Evolutionary conservation across 1,284 basidiomycete genomes (phyloP), one percentile per base, ranked within the genome.

Genomic region (Moniliella sp.): DNA sequence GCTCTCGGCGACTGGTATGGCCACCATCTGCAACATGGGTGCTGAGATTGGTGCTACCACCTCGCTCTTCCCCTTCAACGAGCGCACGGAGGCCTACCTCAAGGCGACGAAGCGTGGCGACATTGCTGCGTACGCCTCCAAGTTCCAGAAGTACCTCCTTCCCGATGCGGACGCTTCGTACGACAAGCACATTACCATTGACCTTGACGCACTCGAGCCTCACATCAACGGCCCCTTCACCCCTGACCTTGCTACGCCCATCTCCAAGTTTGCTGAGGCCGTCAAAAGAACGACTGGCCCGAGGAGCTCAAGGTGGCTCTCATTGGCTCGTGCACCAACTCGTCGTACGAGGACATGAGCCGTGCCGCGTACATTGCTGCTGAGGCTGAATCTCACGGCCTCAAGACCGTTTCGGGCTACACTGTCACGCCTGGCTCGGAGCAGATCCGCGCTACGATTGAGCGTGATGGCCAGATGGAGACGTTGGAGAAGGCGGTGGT

Each of bases 301-400:
- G 67, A 74, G 42, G 88, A 97, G 63, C 76, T 99, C 68, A 86
- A 82, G 69, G 91, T 94, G 54, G 81, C 74, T 42, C 74, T 97
- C 38, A 97, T 97, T 61, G 88, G 91, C 39, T 97, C 91, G 32
- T 99, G 88, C 78, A 97, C 91, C 64, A 97, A 99, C 74, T 97
- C 88, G 31, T 97, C 91, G 17, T 99, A 99, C 64, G 91, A 97
- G 68, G 91, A 99, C 68, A 94, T 97, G 88, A 80, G 81, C 30
- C 83, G 91, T 59, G 79, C 86, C 27, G 84, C 84, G 30, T 78
- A 78, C 33, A 94, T 97, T 57, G 84, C 80, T 49, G 71, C 72
- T 50, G 76, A 97, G 67, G 91, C 86, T 44, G 64, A 72, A 34
- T 68, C 67, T 10, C 84, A 88, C 62, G 86, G 91, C 51, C 71